Percentiles rank a stretch among this genome's conserved stretches.
phyloP scores from a whole-genome alignment of 768 basidiomycete species.

The Glaciozyma martinii region DNA sequence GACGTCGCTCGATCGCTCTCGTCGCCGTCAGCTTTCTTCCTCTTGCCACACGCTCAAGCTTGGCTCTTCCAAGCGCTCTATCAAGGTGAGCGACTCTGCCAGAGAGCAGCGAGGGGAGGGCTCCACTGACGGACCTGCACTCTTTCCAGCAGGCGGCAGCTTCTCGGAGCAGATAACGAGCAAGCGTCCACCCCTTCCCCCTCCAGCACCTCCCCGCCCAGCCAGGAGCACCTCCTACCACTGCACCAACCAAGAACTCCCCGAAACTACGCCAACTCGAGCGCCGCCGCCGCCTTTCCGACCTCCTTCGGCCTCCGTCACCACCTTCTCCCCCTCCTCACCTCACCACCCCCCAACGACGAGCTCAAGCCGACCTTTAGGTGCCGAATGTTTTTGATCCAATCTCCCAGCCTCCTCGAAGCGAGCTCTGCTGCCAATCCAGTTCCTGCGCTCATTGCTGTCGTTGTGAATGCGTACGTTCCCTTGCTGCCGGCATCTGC shows the following conservation, averaged over 20 bases:
- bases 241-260: not conserved
- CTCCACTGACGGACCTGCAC: not conserved
- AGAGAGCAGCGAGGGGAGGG: not conserved
- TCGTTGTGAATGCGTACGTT: conserved; percentile 24
- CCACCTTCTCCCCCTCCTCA: not conserved
- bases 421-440: conserved; percentile 5
- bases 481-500: not conserved
- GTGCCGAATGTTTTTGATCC: not conserved
- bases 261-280: not conserved
- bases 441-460: conserved; percentile 6
- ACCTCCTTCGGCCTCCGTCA: too few species aligned
- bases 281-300: not conserved
- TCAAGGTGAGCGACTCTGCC: too few species aligned
- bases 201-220: not conserved
- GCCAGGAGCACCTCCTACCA: not conserved
- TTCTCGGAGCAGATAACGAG: too few species aligned
- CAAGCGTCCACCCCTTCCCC: not conserved
- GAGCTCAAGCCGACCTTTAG: too few species aligned
- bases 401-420: not conserved
- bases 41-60: too few species aligned
- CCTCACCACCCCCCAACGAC: not conserved
- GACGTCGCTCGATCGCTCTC: too few species aligned
- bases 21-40: too few species aligned
- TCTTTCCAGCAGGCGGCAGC: too few species aligned
- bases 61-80: too few species aligned